phyloP scores from a whole-genome alignment of 129 eudicot species.

The Chrysanthemum lavandulifolium region DNA sequence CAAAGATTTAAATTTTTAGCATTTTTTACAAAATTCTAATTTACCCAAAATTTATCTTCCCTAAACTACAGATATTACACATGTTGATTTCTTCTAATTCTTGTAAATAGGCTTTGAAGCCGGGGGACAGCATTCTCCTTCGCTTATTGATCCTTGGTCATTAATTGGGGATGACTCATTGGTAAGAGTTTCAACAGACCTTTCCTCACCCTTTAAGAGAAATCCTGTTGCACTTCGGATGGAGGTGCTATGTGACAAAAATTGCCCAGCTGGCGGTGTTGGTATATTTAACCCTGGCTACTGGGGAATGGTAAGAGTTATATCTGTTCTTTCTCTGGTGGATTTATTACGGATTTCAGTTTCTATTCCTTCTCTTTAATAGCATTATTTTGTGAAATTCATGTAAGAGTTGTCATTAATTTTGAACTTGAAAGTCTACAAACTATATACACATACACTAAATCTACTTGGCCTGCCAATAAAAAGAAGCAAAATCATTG shows the following conservation, averaged over 20 bases:
- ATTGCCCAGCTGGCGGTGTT: conserved; percentile 86
- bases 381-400: neutral
- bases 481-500: neutral
- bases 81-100: neutral
- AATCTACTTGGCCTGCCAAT: neutral
- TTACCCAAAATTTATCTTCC: no score
- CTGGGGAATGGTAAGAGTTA: conserved; percentile 88
- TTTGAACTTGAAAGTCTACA: neutral
- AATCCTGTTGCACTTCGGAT: conserved; percentile 77
- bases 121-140: conserved; percentile 80
- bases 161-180: conserved; percentile 63
- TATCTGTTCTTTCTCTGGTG: neutral
- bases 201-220: conserved; percentile 65
- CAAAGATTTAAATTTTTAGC: neutral
- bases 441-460: neutral
- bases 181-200: conserved; percentile 63
- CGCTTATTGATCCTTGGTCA: conserved; percentile 87
- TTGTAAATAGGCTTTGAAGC: conserved; percentile 84
- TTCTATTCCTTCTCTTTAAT: neutral
- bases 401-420: neutral
- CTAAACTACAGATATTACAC: neutral
- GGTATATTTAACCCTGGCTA: conserved; percentile 93
- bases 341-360: neutral
- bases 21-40: neutral
- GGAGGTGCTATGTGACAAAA: conserved; percentile 69